phyloP scores from a whole-genome alignment of 2,329 filamentous ascomycete genomes.

The Huntiella decipiens region DNA sequence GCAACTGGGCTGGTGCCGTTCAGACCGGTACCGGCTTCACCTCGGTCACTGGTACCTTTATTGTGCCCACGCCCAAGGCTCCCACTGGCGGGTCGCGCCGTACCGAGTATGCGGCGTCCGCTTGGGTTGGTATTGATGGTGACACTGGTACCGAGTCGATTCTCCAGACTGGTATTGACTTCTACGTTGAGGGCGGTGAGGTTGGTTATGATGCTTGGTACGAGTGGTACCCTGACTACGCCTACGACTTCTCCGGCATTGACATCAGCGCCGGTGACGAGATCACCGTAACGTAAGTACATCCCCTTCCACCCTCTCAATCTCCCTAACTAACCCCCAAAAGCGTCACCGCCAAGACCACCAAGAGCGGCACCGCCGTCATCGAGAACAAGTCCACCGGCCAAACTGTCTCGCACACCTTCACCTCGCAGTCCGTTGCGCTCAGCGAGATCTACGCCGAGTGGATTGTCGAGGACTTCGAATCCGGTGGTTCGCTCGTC shows the following conservation, averaged over 20 bases:
- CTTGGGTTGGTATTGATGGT: constrained; percentile 31
- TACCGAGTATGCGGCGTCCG: constrained; percentile 16
- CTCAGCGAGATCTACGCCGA: constrained; percentile 39
- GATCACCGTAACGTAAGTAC: constrained; percentile 15
- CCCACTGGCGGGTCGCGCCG: not conserved
- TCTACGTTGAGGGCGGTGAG: constrained; percentile 17
- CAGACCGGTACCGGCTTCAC: constrained; percentile 15
- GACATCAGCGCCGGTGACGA: constrained; percentile 17
- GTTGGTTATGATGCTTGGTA: constrained; percentile 25
- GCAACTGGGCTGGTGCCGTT: constrained; percentile 18
- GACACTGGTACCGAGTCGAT: constrained; percentile 23
- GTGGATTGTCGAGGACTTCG: constrained; percentile 39
- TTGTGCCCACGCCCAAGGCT: constrained; percentile 13
- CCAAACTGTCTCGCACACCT: constrained; percentile 30
- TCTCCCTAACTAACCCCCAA: constrained; percentile 1
- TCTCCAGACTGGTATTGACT: constrained; percentile 25
- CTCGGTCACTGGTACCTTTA: constrained; percentile 17
- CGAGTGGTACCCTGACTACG: constrained; percentile 26
- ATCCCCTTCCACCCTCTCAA: not conserved
- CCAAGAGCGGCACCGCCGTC: constrained; percentile 15
- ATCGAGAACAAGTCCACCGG: constrained; percentile 32
- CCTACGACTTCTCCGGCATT: constrained; percentile 21
- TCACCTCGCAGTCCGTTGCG: constrained; percentile 23
- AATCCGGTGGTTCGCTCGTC: constrained; percentile 14
- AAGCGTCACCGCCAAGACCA: constrained; percentile 14